A percentile compares a stretch with the other conserved stretches of the same genome.
Conservation (phyloP, 2,329 filamentous ascomycete genomes). For the Alternaria consortialis region DNA sequence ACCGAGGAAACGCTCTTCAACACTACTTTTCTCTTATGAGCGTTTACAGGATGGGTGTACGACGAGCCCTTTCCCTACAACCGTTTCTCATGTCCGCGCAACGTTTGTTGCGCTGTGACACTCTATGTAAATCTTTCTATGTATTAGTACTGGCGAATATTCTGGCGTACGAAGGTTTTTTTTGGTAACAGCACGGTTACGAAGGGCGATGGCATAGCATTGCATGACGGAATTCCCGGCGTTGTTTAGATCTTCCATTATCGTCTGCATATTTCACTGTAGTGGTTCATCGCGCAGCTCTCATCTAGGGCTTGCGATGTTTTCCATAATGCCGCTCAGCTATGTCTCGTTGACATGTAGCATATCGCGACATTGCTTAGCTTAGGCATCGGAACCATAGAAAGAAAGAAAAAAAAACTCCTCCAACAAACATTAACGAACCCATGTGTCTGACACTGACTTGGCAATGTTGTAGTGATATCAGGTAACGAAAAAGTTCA, state of each 20-base stretch:
- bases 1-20: not conserved
- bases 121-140: not conserved
- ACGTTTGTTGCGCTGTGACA: not conserved
- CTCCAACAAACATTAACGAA: not conserved
- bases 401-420: not conserved
- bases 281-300: not conserved
- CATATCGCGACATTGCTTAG: not conserved
- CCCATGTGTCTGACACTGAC: no score
- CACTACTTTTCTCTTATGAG: not conserved
- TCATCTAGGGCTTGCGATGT: not conserved
- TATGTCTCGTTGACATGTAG: not conserved
- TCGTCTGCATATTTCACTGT: not conserved
- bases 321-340: not conserved
- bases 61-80: not conserved
- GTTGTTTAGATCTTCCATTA: not conserved
- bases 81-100: not conserved
- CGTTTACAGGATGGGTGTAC: not conserved
- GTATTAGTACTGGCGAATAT: not conserved
- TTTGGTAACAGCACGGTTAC: not conserved
- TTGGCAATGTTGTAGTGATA: no score
- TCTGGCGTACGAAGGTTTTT: not conserved
- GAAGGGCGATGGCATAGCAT: not conserved
- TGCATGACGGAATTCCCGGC: not conserved
- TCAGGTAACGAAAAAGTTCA: no score
- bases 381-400: not conserved